A percentile compares a stretch with the other conserved stretches of the same genome.
Evolutionary conservation across 1,139 yeast species (phyloP).

Genomic region (Suhomyces choctaworum): DNA sequence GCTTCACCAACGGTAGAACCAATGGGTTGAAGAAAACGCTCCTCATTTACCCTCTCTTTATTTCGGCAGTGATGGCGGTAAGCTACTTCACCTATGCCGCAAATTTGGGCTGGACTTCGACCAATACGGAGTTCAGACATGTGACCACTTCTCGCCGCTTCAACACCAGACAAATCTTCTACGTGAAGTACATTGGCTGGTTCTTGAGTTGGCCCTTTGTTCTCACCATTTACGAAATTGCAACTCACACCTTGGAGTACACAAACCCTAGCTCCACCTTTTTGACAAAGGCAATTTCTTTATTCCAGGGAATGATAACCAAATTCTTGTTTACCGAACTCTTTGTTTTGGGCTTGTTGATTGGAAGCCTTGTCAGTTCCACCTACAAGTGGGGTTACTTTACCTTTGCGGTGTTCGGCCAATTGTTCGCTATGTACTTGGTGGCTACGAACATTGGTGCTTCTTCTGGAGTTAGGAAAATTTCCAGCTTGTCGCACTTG

Average conservation of each 20-base stretch:
- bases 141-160: slow-evolving; percentile 37
- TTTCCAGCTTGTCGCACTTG: slow-evolving; percentile 22
- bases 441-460: slow-evolving; percentile 20
- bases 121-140: slow-evolving; percentile 57
- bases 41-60: slow-evolving; percentile 46
- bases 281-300: slow-evolving; percentile 25
- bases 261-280: slow-evolving; percentile 31
- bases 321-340: slow-evolving; percentile 48
- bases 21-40: slow-evolving; percentile 40
- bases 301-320: slow-evolving; percentile 26
- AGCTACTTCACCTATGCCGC: slow-evolving; percentile 67
- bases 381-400: slow-evolving; percentile 71
- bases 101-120: slow-evolving; percentile 62
- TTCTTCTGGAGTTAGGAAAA: slow-evolving; percentile 11
- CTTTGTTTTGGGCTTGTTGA: slow-evolving; percentile 52
- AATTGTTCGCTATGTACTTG: slow-evolving; percentile 38
- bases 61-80: slow-evolving; percentile 48
- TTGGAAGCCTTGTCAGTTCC: slow-evolving; percentile 55
- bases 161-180: slow-evolving; percentile 61
- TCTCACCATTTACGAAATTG: slow-evolving; percentile 46
- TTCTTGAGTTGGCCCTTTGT: slow-evolving; percentile 61
- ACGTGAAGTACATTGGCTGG: slow-evolving; percentile 67
- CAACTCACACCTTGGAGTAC: slow-evolving; percentile 40
- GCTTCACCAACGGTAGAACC: slow-evolving; percentile 37
- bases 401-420: slow-evolving; percentile 39